A percentile compares a stretch with the other conserved stretches of the same genome.
phyloP scores from a whole-genome alignment of 768 basidiomycete genomes.

The Mycena latifolia region DNA sequence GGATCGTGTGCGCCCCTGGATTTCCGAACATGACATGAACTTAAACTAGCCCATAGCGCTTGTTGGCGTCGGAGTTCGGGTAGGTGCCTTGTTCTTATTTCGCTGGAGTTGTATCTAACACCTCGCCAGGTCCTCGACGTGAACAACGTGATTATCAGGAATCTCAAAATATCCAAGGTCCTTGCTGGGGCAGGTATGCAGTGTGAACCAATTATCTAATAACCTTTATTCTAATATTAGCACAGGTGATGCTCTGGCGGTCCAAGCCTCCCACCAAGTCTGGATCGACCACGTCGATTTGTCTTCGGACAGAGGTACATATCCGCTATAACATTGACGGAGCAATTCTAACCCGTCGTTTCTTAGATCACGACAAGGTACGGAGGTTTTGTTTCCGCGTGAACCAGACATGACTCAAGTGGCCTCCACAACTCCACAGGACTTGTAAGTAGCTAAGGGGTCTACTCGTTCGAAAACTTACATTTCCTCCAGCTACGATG shows the following conservation, averaged over 20 bases:
- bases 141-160: constrained; percentile 62
- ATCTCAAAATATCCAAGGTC: constrained; percentile 63
- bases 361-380: constrained; percentile 55
- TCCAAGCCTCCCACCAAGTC: constrained; percentile 55
- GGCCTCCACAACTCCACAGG: constrained; percentile 20
- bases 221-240: too few relatives aligned
- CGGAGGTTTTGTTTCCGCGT: background rate
- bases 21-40: background rate
- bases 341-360: background rate
- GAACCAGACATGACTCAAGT: too few relatives aligned
- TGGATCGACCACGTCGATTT: constrained; percentile 62
- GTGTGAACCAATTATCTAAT: background rate
- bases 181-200: constrained; percentile 51
- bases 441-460: constrained; percentile 43
- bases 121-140: constrained; percentile 44
- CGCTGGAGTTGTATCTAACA: background rate
- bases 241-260: constrained; percentile 54
- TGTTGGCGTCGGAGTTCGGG: constrained; percentile 59
- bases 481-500: constrained; percentile 53
- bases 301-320: constrained; percentile 50
- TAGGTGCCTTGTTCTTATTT: background rate
- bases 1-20: constrained; percentile 50
- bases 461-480: background rate
- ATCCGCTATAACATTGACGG: background rate
- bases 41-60: constrained; percentile 46